Conservation (phyloP, 179 eudicot genomes). For the Silene vulgaris region DNA sequence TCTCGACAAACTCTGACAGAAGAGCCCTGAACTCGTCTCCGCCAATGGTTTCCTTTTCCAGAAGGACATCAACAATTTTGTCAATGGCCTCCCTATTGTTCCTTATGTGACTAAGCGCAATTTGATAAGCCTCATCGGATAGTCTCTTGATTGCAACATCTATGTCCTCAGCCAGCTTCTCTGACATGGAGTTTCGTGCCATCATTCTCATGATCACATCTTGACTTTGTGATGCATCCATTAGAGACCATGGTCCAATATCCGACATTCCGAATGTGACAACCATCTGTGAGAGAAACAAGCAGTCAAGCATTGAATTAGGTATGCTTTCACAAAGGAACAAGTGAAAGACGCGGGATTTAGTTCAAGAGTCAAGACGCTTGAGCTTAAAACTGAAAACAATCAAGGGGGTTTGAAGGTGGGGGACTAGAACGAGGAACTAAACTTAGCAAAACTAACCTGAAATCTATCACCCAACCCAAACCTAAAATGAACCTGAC, state of each 20-base stretch:
- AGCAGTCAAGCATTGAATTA: neutral
- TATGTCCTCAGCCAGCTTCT: slow-evolving; percentile 91
- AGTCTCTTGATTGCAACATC: slow-evolving; percentile 77
- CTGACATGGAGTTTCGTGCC: slow-evolving; percentile 98
- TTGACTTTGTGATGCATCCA: slow-evolving; percentile 81
- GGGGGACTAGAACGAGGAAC: no score
- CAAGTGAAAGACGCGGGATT: neutral
- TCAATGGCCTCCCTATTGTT: slow-evolving; percentile 96
- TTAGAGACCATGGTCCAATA: slow-evolving; percentile 97
- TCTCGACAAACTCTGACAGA: slow-evolving; percentile 74
- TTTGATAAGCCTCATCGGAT: slow-evolving; percentile 77
- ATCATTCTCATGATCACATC: slow-evolving; percentile 98
- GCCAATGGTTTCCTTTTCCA: slow-evolving; percentile 84
- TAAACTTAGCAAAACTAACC: no score
- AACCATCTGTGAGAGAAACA: slow-evolving; percentile 61
- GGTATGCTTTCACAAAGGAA: neutral
- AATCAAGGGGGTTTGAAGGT: no score
- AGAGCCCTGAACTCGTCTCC: slow-evolving; percentile 97
- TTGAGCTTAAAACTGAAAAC: no score
- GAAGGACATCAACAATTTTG: slow-evolving; percentile 85
- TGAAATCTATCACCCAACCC: no score
- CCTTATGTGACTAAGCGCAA: slow-evolving; percentile 71
- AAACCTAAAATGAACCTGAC: no score
- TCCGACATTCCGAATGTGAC: slow-evolving; percentile 97
- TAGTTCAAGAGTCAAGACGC: no score